These are phyloP conservation scores for Simplicillium aogashimaense DNA, from an alignment of 2,329 filamentous ascomycete species.

Conservation along the genomic window DNA sequence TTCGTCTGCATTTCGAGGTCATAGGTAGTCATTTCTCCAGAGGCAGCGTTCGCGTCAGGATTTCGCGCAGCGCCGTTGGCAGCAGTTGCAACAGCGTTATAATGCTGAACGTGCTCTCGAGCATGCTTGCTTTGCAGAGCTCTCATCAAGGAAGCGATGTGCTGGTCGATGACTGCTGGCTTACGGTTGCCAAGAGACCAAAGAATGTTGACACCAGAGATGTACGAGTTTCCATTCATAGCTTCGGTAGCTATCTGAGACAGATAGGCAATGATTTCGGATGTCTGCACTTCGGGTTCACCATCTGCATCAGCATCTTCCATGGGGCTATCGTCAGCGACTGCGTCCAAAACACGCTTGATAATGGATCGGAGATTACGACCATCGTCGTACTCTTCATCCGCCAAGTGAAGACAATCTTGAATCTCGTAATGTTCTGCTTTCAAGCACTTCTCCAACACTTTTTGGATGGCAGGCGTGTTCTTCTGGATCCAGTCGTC, in stretches of 20 bases:
- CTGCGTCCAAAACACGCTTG: constrained; percentile 75
- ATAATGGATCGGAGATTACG: constrained; percentile 66
- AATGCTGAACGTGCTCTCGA: constrained; percentile 81
- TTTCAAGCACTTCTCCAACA: constrained; percentile 80
- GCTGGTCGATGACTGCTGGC: constrained; percentile 79
- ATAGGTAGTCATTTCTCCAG: constrained; percentile 54
- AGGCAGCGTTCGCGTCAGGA: constrained; percentile 44
- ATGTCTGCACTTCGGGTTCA: constrained; percentile 69
- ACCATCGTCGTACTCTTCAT: constrained; percentile 59
- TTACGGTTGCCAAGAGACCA: constrained; percentile 85
- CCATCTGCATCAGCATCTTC: constrained; percentile 75
- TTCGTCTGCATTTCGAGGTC: constrained; percentile 84
- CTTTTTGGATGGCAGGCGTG: constrained; percentile 68
- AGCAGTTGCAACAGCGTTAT: constrained; percentile 46
- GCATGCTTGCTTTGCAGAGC: constrained; percentile 85
- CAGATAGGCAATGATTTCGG: constrained; percentile 78
- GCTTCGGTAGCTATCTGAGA: constrained; percentile 82
- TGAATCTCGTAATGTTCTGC: constrained; percentile 89
- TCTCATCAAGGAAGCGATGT: constrained; percentile 84
- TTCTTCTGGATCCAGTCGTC: constrained; percentile 86
- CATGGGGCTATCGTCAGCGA: constrained; percentile 67
- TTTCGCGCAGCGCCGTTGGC: constrained; percentile 30
- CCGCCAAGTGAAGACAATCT: constrained; percentile 73
- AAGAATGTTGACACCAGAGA: constrained; percentile 83
- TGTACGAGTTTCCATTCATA: constrained; percentile 69